Base-by-base conservation (phyloP, 2,329 filamentous ascomycete species). In the Scytalidium sp. region DNA sequence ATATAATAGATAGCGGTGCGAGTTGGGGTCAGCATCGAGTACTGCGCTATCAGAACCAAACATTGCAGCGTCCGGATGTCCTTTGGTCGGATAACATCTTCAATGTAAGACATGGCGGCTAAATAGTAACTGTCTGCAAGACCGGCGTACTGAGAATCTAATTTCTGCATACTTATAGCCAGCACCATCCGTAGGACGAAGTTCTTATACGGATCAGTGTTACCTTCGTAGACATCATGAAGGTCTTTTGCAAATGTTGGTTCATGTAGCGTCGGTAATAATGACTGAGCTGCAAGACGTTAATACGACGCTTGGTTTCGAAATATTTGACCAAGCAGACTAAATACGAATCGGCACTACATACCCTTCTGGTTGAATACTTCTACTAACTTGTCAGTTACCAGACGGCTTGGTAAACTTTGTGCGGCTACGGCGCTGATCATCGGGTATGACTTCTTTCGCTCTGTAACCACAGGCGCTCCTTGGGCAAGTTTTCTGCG, bases 61-160 rank as follows among this genome's bases (percentile, higher is more conserved):
- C 93, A 97, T 69, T 97, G 94, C 15, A 97, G 73, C 0, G 94
- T 95, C 61, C 86, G 89, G 23, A 97, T 70, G 65, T 97, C 90
- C 75, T 96, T 96, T n/a, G 87, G 84, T 47, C 85, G 84, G 48
- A 97, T 80, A 10, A 95, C 85, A 2, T 84, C 83, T 66, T 97
- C 89, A 53, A 97, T 84, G 60, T 85, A 85, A 54, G 86, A 84
- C 72, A 97, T 84, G 4, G 93, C 93, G 20, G 92, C 88, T 19
- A 97, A 78, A 63, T 97, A 97, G 70, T 96, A 97, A 64, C 90
- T 92, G 69, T 97, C 93, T 23, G 94, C 93, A 22, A 97, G 75
- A 20, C 92, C 92, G n/a, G 92, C 91, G 67, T 94, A 97, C 56
- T 89, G 85, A 0, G 86, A 82, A 64, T 92, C 90, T 61, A 97